Percentiles rank a stretch among this genome's conserved stretches.
Evolutionary conservation across 352 stramenopile genomes (phyloP).

Genomic region (Phytophthora sansomeana): DNA sequence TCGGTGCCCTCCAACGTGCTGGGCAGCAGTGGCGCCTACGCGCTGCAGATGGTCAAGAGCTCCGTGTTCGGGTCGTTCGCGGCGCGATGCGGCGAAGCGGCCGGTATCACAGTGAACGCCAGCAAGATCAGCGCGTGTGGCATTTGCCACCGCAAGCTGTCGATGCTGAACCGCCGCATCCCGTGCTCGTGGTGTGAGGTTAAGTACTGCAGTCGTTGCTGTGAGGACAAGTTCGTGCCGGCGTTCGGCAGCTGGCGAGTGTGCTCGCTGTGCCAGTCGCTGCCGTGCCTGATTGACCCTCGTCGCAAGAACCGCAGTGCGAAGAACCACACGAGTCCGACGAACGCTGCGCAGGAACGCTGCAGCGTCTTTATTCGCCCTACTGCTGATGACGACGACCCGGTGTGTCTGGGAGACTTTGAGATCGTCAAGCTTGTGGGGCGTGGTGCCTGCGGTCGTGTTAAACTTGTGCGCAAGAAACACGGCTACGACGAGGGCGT

Average conservation of each 20-base stretch:
- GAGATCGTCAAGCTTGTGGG: constrained; percentile 98
- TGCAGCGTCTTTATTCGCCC: constrained; percentile 84
- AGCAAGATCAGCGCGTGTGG: constrained; percentile 75
- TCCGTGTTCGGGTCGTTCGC: constrained; percentile 87
- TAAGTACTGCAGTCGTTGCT: constrained; percentile 88
- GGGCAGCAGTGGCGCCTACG: constrained; percentile 79
- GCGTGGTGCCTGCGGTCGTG: constrained; percentile 89
- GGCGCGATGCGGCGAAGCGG: constrained; percentile 68
- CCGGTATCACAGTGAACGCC: constrained; percentile 80
- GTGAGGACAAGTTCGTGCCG: constrained; percentile 87
- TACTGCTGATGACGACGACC: constrained; percentile 56
- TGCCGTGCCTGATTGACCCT: constrained; percentile 85
- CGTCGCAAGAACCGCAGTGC: constrained; percentile 76
- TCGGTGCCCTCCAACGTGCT: constrained; percentile 71
- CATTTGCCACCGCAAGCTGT: constrained; percentile 85
- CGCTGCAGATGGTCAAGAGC: constrained; percentile 85
- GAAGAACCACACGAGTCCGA: constrained; percentile 70
- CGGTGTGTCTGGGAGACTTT: constrained; percentile 91
- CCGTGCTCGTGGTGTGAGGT: constrained; percentile 88
- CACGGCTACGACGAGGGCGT: constrained; percentile 79
- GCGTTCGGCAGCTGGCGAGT: constrained; percentile 81
- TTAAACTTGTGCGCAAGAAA: constrained; percentile 91
- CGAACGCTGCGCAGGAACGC: constrained; percentile 49
- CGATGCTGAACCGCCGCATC: constrained; percentile 80
- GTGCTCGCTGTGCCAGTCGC: constrained; percentile 78